Evolutionary conservation across 2,329 filamentous ascomycete genomes (phyloP), one percentile per base, ranked within the genome.

Genomic region (Aspergillus fijiensis): DNA sequence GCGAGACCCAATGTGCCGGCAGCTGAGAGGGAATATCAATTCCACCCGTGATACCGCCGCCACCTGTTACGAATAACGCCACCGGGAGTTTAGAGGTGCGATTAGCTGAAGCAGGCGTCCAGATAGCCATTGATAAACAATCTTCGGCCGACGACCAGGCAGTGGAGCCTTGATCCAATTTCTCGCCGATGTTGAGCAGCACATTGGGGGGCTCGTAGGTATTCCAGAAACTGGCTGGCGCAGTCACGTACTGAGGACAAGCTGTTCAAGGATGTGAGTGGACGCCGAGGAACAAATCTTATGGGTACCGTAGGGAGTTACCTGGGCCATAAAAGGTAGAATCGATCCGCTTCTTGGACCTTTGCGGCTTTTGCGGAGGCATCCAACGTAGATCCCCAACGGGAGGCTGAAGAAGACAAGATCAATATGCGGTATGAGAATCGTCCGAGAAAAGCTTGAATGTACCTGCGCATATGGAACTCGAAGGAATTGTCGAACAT

Each of bases 81-180:
- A 69, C 68, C 6, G 69, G 68, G 1, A 70, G 56, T 14, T 63
- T 65, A 0, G 62, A 63, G 3, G 50, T 56, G 5, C 49, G 55
- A 12, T 60, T 59, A 29, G 61, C 67, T 1, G 65, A 65, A 6
- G 67, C 62, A 6, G 79, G 79, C 2, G 77, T 70, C 79, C 78
- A 81, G 1, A 82, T 65, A 50, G 75, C 77, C 9, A 79, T 63
- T 2, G 72, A 75, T 39, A 82, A 63, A 51, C 79, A 82, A 51
- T 81, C 79, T 63, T 82, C 80, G 9, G 70, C 66, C 1, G 69
- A 65, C 14, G 68, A 65, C 60, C 61, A 61, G 7, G 62, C 63
- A 16, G 61, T 57, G 4, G 63, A 57, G 0, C 63, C 66, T 25
- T 58, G 50, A 25, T 58, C 53, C 2, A 55, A 57, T 31, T 59